These are phyloP conservation scores for Trichosporon sp. DNA, from an alignment of 1,284 basidiomycete genomes.

Conservation along the genomic window DNA sequence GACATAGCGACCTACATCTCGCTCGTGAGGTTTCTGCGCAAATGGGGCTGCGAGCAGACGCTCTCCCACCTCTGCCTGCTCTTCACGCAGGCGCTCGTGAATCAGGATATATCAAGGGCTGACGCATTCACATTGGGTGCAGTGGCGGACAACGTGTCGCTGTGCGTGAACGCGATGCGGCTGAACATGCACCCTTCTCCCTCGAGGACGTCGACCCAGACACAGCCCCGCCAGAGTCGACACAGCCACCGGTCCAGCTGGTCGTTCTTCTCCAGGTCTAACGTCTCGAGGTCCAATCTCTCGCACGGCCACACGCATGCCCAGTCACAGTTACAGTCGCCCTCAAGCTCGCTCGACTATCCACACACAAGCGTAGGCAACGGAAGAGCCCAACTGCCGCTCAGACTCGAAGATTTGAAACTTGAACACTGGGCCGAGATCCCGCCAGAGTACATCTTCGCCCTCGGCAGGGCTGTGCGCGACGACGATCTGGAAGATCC, in stretches of 20 bases:
- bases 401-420: not conserved
- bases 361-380: not conserved
- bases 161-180: not conserved
- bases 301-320: not conserved
- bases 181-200: not conserved
- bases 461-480: not conserved
- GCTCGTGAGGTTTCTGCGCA: not conserved
- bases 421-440: not conserved
- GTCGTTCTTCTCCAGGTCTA: not conserved
- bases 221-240: too few species aligned
- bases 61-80: not conserved
- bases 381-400: not conserved
- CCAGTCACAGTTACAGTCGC: too few species aligned
- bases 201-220: not conserved
- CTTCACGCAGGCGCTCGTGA: not conserved
- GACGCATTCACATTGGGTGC: not conserved
- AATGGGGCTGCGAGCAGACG: not conserved
- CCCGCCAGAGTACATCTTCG: not conserved
- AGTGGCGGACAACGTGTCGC: not conserved
- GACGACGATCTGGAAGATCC: not conserved
- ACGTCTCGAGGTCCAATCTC: not conserved
- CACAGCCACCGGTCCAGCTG: not conserved
- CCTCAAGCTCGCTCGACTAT: too few species aligned
- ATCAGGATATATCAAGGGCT: not conserved
- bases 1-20: not conserved